A percentile compares a stretch with the other conserved stretches of the same genome.
These are phyloP conservation scores for Casaregolazyma suthepensis DNA, from an alignment of 1,139 yeast genomes.

Conservation along the genomic window DNA sequence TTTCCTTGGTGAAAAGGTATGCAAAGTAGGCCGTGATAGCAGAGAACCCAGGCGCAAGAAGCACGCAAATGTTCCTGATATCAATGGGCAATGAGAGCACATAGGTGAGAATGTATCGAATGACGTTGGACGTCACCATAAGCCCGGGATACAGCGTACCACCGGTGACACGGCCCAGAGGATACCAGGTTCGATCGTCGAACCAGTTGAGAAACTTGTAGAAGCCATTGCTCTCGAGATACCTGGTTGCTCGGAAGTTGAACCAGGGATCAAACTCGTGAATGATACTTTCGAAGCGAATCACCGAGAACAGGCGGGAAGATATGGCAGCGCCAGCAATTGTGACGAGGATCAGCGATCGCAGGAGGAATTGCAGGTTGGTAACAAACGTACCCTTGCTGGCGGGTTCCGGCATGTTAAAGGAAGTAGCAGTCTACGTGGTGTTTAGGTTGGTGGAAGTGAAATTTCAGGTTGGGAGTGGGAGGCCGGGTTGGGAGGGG, in stretches of 20 bases:
- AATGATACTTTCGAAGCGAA: conserved; percentile 80
- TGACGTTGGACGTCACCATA: conserved; percentile 92
- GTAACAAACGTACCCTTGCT: conserved; percentile 12
- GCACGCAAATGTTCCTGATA: conserved; percentile 90
- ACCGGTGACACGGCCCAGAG: conserved; percentile 97
- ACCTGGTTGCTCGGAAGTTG: conserved; percentile 91
- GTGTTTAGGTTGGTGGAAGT: neutral
- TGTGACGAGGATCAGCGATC: conserved; percentile 57
- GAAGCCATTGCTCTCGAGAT: conserved; percentile 74
- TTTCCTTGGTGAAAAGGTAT: conserved; percentile 82
- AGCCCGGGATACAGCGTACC: conserved; percentile 97
- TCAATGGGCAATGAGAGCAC: conserved; percentile 74
- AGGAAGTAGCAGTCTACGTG: neutral
- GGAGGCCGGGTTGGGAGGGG: neutral
- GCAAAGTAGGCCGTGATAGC: conserved; percentile 91
- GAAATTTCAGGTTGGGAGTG: neutral
- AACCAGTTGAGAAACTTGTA: conserved; percentile 96
- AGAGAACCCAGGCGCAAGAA: conserved; percentile 94
- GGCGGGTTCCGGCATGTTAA: neutral
- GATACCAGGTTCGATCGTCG: conserved; percentile 99
- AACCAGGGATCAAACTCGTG: conserved; percentile 99
- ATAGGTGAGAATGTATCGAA: conserved; percentile 67
- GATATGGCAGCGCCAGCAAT: conserved; percentile 89
- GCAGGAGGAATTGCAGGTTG: conserved; percentile 42
- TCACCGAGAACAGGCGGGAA: conserved; percentile 63